Evolutionary conservation across 1,284 basidiomycete species (phyloP).

Genomic region (Cystobasidiaceae sp.): DNA sequence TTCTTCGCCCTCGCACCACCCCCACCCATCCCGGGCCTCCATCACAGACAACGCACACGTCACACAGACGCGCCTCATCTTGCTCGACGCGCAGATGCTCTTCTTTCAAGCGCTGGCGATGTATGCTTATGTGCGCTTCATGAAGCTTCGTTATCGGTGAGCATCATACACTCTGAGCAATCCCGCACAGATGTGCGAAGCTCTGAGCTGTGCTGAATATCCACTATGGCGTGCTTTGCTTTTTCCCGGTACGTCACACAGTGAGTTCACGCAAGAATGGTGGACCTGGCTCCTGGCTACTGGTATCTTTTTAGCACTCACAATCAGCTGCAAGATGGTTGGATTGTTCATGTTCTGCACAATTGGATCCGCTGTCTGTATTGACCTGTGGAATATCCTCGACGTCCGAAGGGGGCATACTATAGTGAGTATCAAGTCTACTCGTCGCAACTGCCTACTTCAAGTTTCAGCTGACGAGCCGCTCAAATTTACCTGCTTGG

Average conservation of each 20-base stretch:
- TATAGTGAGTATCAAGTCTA: constrained; percentile 58
- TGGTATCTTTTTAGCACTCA: constrained; percentile 87
- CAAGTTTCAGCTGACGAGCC: too few relatives aligned
- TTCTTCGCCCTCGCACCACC: not conserved
- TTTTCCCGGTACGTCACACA: constrained; percentile 43
- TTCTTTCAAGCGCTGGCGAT: constrained; percentile 94
- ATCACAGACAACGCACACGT: constrained; percentile 86
- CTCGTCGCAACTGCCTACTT: not conserved
- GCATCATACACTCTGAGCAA: constrained; percentile 40
- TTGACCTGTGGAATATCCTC: constrained; percentile 92
- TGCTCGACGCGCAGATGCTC: constrained; percentile 88
- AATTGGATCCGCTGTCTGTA: constrained; percentile 82
- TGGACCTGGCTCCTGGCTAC: constrained; percentile 92
- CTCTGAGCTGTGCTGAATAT: too few relatives aligned
- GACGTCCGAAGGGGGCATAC: constrained; percentile 76
- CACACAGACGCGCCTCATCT: constrained; percentile 88
- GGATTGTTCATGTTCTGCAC: constrained; percentile 86
- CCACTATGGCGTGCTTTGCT: not conserved
- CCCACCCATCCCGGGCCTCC: not conserved
- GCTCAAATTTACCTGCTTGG: not conserved
- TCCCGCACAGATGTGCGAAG: not conserved
- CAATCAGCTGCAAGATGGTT: constrained; percentile 97
- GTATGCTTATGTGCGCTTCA: constrained; percentile 92
- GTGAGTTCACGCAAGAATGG: constrained; percentile 82
- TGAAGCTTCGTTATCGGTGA: constrained; percentile 84